phyloP scores from a whole-genome alignment of 345 rosid species.

The Linum lewisii region DNA sequence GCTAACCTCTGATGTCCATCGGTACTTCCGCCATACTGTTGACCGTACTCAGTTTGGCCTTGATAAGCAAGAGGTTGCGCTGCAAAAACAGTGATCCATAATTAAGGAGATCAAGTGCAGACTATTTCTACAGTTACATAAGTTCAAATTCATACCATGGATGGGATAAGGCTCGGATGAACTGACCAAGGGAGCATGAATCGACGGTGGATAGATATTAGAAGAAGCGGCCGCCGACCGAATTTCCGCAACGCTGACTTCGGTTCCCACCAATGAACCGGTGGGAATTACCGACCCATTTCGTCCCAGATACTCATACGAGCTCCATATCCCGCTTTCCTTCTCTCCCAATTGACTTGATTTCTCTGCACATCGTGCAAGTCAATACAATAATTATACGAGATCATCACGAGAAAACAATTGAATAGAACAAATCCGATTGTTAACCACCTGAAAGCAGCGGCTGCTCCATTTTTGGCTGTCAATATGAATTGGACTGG shows the following conservation, averaged over 20 bases:
- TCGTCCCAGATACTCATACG: conserved; percentile 73
- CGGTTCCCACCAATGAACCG: conserved; percentile 55
- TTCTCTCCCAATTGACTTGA: conserved; percentile 29
- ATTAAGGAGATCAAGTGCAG: background rate
- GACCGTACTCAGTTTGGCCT: conserved; percentile 50
- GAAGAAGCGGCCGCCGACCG: conserved; percentile 61
- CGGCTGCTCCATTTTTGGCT: conserved; percentile 48
- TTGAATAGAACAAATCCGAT: background rate
- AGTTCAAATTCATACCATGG: conserved; percentile 20
- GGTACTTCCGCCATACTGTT: conserved; percentile 30
- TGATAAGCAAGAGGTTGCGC: conserved; percentile 53
- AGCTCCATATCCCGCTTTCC: conserved; percentile 49
- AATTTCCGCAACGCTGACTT: conserved; percentile 78
- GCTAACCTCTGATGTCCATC: conserved; percentile 40
- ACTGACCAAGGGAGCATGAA: conserved; percentile 60
- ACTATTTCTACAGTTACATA: background rate
- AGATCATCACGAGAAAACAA: background rate
- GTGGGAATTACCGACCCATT: conserved; percentile 52
- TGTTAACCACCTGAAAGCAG: conserved; percentile 51
- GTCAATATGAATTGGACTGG: background rate
- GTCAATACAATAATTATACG: background rate
- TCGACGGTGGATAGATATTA: conserved; percentile 53
- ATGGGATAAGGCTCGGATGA: conserved; percentile 54
- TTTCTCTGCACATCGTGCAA: conserved; percentile 33
- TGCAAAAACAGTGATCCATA: conserved; percentile 26